Evolutionary conservation across 768 basidiomycete species (phyloP).

Genomic region (Glaciozyma antarctica): DNA sequence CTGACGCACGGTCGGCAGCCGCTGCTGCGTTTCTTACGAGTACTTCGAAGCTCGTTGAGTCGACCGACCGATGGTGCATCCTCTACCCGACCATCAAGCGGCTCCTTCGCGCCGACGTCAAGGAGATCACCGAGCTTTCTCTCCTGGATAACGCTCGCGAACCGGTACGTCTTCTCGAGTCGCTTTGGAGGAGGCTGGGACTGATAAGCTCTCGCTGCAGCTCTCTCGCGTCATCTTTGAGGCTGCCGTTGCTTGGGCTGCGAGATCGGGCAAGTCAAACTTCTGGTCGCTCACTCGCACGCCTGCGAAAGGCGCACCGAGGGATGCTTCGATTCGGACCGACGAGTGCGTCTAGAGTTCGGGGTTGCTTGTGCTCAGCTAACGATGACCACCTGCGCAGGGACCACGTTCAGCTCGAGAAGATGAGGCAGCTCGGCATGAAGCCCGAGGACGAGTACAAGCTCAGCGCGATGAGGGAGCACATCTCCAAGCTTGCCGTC

Average conservation of each 20-base stretch:
- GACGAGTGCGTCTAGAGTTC: conserved; percentile 55
- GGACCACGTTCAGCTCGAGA: conserved; percentile 64
- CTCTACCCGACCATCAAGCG: conserved; percentile 83
- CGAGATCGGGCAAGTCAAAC: conserved; percentile 64
- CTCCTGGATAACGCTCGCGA: conserved; percentile 67
- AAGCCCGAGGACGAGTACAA: conserved; percentile 70
- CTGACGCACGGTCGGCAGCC: conserved; percentile 44
- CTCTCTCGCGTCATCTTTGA: conserved; percentile 67
- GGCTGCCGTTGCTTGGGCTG: conserved; percentile 77
- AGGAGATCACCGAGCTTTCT: conserved; percentile 59
- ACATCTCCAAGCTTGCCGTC: conserved; percentile 77
- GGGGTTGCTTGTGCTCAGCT: neutral
- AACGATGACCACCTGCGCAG: conserved; percentile 42
- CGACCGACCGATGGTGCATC: conserved; percentile 93
- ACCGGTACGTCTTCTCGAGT: conserved; percentile 49
- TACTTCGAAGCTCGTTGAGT: conserved; percentile 67
- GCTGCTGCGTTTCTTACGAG: conserved; percentile 80
- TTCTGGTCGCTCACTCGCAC: conserved; percentile 44
- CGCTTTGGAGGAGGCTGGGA: too few species aligned
- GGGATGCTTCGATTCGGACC: conserved; percentile 21
- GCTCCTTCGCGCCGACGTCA: conserved; percentile 73
- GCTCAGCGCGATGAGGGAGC: conserved; percentile 76
- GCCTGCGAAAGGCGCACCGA: conserved; percentile 20
- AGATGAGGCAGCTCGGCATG: conserved; percentile 83
- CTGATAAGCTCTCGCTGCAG: conserved; percentile 35